Evolutionary conservation across 805 yeast species (phyloP), one percentile per base, ranked within the genome.

Genomic region (Ogataea angusta): DNA sequence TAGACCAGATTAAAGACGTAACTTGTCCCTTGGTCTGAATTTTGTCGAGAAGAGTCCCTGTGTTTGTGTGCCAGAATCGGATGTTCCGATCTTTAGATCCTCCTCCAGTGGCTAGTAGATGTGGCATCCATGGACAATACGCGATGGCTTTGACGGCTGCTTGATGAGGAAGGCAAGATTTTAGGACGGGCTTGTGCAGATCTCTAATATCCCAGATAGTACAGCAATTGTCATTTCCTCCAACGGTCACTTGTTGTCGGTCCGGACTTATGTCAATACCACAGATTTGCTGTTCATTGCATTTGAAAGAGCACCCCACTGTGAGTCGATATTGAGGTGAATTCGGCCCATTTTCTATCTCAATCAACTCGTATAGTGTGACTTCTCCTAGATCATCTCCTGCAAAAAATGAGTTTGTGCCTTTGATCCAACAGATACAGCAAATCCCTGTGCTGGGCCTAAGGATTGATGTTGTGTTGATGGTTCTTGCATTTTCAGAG

Each of bases 61-160:
- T 70, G 3, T 67, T 66, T 0, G 93, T 74, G 59, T 90, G 95
- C 96, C 96, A 89, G 58, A 88, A 87, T 43, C 90, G 59, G 7
- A 89, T 75, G n/a, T 73, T 73, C 36, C 90, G 67, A 58, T 90
- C 97, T 51, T 78, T 80, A 15, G 82, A 76, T 0, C 97, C 97
- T 3, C 93, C 96, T 0, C 97, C 97, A 0, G 96, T 88, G 1
- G 91, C 96, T 25, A 90, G 59, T 7, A 90, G 63, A 2, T 83
- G 72, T 10, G 78, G 78, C 14, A 87, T 73, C 96, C 96, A 89
- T 0, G 97, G 97, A 57, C 96, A 90, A 53, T 77, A 90, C 3
- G 91, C 84, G 32, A 90, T 67, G 0, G 96, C 97, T 52, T 89
- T 89, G 0, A 90, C 90, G 0, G 97, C 97, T 1, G 96, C 95